phyloP scores from a whole-genome alignment of 164 flowering plant genomes.

The Vitis amurensis region DNA sequence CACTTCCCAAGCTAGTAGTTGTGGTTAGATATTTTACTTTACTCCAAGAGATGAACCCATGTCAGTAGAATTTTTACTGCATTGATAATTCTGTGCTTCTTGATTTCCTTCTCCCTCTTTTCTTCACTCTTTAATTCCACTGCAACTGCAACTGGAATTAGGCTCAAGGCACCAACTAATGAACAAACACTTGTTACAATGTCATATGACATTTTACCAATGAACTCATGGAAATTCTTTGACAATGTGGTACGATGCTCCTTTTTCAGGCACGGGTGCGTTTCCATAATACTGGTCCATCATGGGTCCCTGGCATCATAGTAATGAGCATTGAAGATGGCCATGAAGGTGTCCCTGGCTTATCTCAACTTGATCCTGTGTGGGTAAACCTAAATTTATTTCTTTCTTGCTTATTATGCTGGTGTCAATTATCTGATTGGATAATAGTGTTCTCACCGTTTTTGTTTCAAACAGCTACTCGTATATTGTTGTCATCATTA shows the following conservation, averaged over 20 bases:
- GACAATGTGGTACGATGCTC: neutral
- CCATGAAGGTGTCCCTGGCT: slow-evolving; percentile 63
- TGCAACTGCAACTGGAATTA: too few relatives aligned
- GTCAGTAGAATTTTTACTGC: too few relatives aligned
- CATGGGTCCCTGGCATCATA: slow-evolving; percentile 73
- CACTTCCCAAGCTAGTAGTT: too few relatives aligned
- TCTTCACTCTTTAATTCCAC: too few relatives aligned
- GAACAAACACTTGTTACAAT: too few relatives aligned
- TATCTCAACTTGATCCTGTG: slow-evolving; percentile 78
- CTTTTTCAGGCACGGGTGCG: slow-evolving; percentile 68
- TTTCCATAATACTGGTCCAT: slow-evolving; percentile 82
- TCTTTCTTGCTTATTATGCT: neutral
- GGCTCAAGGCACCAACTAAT: neutral
- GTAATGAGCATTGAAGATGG: slow-evolving; percentile 98
- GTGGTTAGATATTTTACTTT: too few relatives aligned
- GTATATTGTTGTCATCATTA: slow-evolving; percentile 62
- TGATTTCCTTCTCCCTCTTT: too few relatives aligned
- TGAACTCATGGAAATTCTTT: neutral
- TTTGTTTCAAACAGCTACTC: slow-evolving; percentile 56
- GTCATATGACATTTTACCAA: too few relatives aligned
- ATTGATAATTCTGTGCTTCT: too few relatives aligned
- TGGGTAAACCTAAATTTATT: slow-evolving; percentile 31
- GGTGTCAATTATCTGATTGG: neutral
- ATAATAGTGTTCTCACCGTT: neutral
- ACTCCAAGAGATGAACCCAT: too few relatives aligned